Evolutionary conservation across 768 basidiomycete genomes (phyloP), one percentile per base, ranked within the genome.

Genomic region (Termitomyces sp.): DNA sequence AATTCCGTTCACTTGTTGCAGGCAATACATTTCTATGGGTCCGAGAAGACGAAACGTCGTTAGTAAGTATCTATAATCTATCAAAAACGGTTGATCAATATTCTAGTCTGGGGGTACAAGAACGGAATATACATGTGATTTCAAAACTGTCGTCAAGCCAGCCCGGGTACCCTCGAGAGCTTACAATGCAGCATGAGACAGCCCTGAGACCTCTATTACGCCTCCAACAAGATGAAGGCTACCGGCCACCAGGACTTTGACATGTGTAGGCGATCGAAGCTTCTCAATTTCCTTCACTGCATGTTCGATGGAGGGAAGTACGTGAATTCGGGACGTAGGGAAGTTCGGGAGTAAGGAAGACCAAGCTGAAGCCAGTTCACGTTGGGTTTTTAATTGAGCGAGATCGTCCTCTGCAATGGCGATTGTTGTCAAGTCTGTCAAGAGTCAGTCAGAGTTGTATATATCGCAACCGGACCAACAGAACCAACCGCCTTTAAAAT

Each of bases 221-320:
- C 97, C 97, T 20, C 97, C 97, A 7, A 98, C 87, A 15, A 99
- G 82, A 75, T 96, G 96, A 64, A 99, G 72, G 73, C 94, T 97
- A 4, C 97, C 97, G 3, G 94, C 83, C 6, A 96, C 94, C 15
- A 99, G 79, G n/a, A 94, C 85, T 59, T 89, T 80, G 1, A 74
- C 68, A 46, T 66, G 69, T 48, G 59, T 65, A 43, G 70, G 65
- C 2, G 70, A 66, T 5, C 69, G 68, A n/a, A 85, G 68, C 3
- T 73, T 67, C 12, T 86, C 81, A 4, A 94, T 82, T 31, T 85
- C 68, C 36, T 81, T 77, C n/a, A 98, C 79, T 4, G 96, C 94
- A 69, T 98, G 89, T 71, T 98, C 88, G 56, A 99, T 87, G 9
- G 94, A 94, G 0, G 91, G 87, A 12, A 96, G 75, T 43, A 95